Conservation (phyloP, 1,284 basidiomycete genomes). For the Sporisorium iseilematis-ciliati region DNA sequence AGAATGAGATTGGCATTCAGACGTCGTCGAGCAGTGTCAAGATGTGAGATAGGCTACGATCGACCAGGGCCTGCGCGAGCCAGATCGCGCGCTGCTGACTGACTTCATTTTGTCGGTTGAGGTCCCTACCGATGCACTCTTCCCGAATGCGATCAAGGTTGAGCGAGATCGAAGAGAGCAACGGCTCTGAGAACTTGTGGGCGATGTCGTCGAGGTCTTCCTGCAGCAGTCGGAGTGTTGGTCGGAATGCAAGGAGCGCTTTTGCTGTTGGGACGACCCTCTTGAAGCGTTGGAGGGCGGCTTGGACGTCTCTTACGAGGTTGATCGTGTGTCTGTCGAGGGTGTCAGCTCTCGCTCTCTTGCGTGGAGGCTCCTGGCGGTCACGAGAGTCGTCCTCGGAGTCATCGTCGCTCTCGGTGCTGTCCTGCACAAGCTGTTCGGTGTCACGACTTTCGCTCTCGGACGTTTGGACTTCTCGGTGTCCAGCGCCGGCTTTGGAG, state of each 20-base stretch:
- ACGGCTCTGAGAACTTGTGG: not conserved
- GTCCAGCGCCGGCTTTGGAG: not conserved
- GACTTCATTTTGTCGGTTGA: not conserved
- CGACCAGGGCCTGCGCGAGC: conserved; percentile 5
- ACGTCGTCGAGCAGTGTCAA: not conserved
- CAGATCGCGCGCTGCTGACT: not conserved
- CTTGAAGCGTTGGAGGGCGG: not conserved
- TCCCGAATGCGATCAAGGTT: not conserved
- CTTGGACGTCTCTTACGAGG: not conserved
- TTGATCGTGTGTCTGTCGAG: conserved; percentile 1
- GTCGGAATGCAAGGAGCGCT: not conserved
- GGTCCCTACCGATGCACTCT: not conserved
- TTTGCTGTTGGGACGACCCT: not conserved
- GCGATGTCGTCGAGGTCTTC: conserved; percentile 1
- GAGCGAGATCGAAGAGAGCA: not conserved
- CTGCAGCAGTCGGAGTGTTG: not conserved
- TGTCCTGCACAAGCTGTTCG: not conserved
- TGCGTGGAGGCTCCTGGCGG: not conserved
- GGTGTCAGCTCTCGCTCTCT: not conserved
- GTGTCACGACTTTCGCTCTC: not conserved
- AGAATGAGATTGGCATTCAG: not conserved
- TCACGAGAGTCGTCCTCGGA: not conserved
- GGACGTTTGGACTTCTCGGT: not conserved
- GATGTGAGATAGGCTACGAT: not conserved
- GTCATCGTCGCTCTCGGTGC: not conserved